Percentiles rank a stretch among this genome's conserved stretches.
Conservation (phyloP, 2,329 filamentous ascomycete species). For the Pyrenophora tritici-repentis region DNA sequence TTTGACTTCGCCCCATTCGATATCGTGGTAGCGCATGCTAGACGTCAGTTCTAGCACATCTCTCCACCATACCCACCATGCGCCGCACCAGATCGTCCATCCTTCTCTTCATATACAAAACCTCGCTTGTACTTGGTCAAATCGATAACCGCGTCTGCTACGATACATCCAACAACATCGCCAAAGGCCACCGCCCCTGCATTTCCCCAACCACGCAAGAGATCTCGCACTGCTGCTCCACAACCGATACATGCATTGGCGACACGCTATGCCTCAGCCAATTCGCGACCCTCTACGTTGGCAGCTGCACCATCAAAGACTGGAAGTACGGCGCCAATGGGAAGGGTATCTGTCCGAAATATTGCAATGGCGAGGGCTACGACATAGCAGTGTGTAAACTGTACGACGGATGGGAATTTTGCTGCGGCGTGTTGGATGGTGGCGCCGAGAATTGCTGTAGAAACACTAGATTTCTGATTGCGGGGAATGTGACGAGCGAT, state of each 20-base stretch:
- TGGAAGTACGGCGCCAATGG: background rate
- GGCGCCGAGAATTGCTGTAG: no score
- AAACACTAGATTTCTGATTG: background rate
- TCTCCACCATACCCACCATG: no score
- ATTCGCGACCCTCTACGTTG: slow-evolving; percentile 5
- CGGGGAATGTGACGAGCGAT: background rate
- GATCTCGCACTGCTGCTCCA: slow-evolving; percentile 4
- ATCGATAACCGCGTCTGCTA: background rate
- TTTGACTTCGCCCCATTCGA: no score
- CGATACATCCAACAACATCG: background rate
- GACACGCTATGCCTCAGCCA: slow-evolving; percentile 4
- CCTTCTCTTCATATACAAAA: no score
- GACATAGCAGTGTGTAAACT: no score
- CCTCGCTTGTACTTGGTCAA: background rate
- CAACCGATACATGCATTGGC: slow-evolving; percentile 1
- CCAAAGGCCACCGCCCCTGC: background rate
- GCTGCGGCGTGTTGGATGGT: no score
- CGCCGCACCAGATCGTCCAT: no score
- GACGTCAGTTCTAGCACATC: no score
- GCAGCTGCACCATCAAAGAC: slow-evolving; percentile 2
- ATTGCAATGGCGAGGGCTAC: background rate
- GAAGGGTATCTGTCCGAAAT: slow-evolving; percentile 1
- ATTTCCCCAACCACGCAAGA: background rate
- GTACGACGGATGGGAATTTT: no score
- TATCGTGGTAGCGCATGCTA: no score